Percentiles rank a stretch among this genome's conserved stretches.
Evolutionary conservation across 176 grass and related monocot species (phyloP).

Genomic region (Phoenix dactylifera): DNA sequence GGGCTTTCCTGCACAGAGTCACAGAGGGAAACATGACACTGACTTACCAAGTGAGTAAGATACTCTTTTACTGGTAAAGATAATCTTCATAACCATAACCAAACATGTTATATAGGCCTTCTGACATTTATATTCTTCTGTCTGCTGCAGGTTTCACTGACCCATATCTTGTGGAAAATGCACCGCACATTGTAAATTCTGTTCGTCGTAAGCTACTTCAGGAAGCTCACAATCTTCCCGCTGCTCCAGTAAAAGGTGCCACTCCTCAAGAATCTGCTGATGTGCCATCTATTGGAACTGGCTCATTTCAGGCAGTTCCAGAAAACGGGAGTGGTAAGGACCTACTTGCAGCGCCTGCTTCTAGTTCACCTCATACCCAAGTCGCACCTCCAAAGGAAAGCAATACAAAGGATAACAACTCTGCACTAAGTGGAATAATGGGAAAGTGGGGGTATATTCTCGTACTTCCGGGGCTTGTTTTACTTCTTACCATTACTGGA

Average conservation of each 20-base stretch:
- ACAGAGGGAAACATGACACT: conserved; percentile 19
- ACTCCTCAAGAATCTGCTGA: conserved; percentile 16
- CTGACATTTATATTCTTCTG: conserved; percentile 5
- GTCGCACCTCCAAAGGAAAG: too few species aligned
- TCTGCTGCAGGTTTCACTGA: conserved; percentile 31
- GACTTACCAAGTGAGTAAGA: conserved; percentile 36
- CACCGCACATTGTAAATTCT: conserved; percentile 26
- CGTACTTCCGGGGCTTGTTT: conserved; percentile 29
- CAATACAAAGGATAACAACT: conserved; percentile 24
- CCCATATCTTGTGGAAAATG: conserved; percentile 29
- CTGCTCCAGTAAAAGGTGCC: conserved; percentile 44
- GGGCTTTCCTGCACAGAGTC: conserved; percentile 22
- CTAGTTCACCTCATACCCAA: neutral
- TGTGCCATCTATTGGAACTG: conserved; percentile 55
- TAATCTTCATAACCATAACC: conserved; percentile 7
- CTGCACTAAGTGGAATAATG: conserved; percentile 20
- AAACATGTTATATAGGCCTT: too few species aligned
- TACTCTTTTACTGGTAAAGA: conserved; percentile 13
- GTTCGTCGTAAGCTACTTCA: conserved; percentile 43
- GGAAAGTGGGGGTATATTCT: conserved; percentile 49
- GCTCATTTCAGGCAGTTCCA: conserved; percentile 59
- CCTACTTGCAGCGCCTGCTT: conserved; percentile 6
- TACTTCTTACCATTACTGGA: conserved; percentile 36
- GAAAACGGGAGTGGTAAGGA: neutral
- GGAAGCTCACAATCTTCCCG: conserved; percentile 56